Percentiles rank a stretch among this genome's conserved stretches.
phyloP scores from a whole-genome alignment of 2,329 filamentous ascomycete species.

The Emergomyces orientalis region DNA sequence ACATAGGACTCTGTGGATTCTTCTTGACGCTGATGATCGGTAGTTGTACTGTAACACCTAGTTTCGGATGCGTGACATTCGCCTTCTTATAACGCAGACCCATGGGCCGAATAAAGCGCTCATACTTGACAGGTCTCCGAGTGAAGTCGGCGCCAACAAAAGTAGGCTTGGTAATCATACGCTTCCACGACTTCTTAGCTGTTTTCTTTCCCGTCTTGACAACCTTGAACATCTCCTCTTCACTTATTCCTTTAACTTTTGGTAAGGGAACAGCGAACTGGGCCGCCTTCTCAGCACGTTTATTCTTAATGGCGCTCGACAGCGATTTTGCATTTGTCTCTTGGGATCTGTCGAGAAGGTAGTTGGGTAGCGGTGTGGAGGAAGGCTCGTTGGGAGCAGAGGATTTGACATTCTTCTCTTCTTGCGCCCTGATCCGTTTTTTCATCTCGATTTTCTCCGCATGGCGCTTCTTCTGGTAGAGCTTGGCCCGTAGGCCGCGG shows the following conservation, averaged over 20 bases:
- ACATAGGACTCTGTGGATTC: conserved; percentile 80
- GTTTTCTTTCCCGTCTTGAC: conserved; percentile 95
- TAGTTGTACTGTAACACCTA: conserved; percentile 80
- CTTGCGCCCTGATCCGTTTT: conserved; percentile 87
- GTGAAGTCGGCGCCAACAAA: conserved; percentile 93
- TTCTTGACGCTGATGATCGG: conserved; percentile 71
- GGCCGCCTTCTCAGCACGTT: conserved; percentile 85
- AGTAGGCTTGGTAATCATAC: conserved; percentile 66
- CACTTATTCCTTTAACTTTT: conserved; percentile 84
- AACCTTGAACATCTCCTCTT: conserved; percentile 97
- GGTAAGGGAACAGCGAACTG: conserved; percentile 87
- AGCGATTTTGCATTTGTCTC: conserved; percentile 64
- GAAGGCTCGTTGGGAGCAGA: conserved; percentile 67
- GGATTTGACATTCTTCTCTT: conserved; percentile 92
- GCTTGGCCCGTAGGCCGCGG: conserved; percentile 81
- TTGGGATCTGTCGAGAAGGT: conserved; percentile 78
- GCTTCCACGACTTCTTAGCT: conserved; percentile 64
- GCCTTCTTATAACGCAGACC: conserved; percentile 72
- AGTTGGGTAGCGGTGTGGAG: conserved; percentile 75
- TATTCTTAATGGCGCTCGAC: conserved; percentile 86
- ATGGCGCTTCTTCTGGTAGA: conserved; percentile 85
- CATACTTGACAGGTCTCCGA: conserved; percentile 68
- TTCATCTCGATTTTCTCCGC: conserved; percentile 98
- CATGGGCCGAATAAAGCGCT: conserved; percentile 65
- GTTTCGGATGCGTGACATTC: conserved; percentile 65